Percentiles rank a stretch among this genome's conserved stretches.
Conservation (phyloP, 768 basidiomycete genomes). For the Erythrobasidium yunnanense region DNA sequence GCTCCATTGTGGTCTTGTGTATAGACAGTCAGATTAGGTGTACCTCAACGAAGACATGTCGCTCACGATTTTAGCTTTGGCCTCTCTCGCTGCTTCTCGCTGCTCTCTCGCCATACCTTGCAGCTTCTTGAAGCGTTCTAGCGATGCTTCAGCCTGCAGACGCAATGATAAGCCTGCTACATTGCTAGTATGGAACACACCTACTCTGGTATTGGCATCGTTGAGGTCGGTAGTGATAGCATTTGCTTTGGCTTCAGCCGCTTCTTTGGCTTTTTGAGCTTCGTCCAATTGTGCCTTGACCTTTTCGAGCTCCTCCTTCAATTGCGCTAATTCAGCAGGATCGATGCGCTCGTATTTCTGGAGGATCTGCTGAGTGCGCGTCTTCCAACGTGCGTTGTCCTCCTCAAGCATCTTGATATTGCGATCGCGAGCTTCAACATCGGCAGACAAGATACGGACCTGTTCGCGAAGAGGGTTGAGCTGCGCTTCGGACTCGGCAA, state of each 20-base stretch:
- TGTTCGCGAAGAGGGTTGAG: slow-evolving; percentile 67
- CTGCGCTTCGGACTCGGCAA: slow-evolving; percentile 56
- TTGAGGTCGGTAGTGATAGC: not conserved
- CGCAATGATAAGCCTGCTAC: slow-evolving; percentile 10
- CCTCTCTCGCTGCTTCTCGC: slow-evolving; percentile 19
- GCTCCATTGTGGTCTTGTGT: not conserved
- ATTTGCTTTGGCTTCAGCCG: not conserved
- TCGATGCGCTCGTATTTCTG: slow-evolving; percentile 86
- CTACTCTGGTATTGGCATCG: slow-evolving; percentile 28
- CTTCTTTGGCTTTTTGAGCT: slow-evolving; percentile 2
- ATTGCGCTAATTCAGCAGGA: slow-evolving; percentile 66
- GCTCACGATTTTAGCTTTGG: not conserved
- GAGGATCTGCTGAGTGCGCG: slow-evolving; percentile 66
- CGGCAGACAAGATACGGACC: slow-evolving; percentile 56
- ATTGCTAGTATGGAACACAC: slow-evolving; percentile 4
- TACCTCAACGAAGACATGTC: not conserved
- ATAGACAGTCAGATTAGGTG: not conserved
- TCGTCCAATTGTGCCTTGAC: slow-evolving; percentile 28
- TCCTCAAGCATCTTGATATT: slow-evolving; percentile 62
- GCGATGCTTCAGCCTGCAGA: slow-evolving; percentile 26
- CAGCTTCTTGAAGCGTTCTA: slow-evolving; percentile 35
- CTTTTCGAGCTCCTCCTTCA: slow-evolving; percentile 53
- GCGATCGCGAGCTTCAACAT: slow-evolving; percentile 58
- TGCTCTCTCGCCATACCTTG: slow-evolving; percentile 32
- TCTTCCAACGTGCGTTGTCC: slow-evolving; percentile 72